These are phyloP conservation scores for Flaveria ramosissima DNA, from an alignment of 129 eudicot genomes.

Conservation along the genomic window DNA sequence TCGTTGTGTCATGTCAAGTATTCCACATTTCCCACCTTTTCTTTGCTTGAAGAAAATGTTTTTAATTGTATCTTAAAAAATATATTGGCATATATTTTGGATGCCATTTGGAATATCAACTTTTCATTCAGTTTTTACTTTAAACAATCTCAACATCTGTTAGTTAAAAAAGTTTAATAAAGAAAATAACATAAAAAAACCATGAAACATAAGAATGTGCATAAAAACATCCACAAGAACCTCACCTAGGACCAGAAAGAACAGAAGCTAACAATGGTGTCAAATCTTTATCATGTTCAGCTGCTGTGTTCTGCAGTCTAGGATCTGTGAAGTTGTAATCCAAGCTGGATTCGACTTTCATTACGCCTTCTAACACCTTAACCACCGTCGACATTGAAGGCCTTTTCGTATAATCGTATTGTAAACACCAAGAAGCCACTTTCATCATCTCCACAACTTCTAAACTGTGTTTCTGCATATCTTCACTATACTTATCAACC, in stretches of 20 bases:
- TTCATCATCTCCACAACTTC: slow-evolving; percentile 36
- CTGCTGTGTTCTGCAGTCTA: neutral
- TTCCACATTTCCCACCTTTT: too few species aligned
- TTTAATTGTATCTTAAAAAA: too few species aligned
- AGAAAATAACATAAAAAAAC: neutral
- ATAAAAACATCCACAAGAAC: neutral
- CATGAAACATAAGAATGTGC: neutral
- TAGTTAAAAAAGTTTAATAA: neutral
- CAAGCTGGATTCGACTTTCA: slow-evolving; percentile 25
- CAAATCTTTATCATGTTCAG: neutral
- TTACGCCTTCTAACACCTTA: slow-evolving; percentile 34
- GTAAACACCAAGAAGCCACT: slow-evolving; percentile 46
- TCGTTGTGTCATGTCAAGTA: too few species aligned
- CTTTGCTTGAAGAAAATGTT: too few species aligned
- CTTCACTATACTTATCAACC: slow-evolving; percentile 17
- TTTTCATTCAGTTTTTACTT: too few species aligned
- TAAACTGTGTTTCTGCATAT: neutral
- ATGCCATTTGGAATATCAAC: too few species aligned
- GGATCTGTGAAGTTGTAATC: slow-evolving; percentile 39
- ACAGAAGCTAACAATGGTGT: slow-evolving; percentile 4
- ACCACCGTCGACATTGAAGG: slow-evolving; percentile 40
- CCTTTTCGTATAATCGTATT: slow-evolving; percentile 28
- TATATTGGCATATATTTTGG: too few species aligned
- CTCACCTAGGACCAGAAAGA: slow-evolving; percentile 28
- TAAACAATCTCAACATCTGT: neutral